These are phyloP conservation scores for Pseudogymnoascus pannorum DNA, from an alignment of 2,329 filamentous ascomycete species.

Conservation along the genomic window DNA sequence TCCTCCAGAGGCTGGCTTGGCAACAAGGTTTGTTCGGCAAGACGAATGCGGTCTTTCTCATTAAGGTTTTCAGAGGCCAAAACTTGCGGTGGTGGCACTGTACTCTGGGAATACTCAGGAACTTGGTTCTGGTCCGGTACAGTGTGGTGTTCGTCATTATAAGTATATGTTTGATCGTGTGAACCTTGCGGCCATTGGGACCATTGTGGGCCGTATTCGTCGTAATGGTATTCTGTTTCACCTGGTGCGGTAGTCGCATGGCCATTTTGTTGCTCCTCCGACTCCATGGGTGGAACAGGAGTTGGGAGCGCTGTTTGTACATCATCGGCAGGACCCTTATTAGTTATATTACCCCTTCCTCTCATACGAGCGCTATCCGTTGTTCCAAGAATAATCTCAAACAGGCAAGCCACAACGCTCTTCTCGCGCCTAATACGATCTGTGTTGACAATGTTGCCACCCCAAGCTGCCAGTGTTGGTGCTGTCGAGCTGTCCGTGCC, in stretches of 20 bases:
- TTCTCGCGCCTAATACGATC: conserved; percentile 81
- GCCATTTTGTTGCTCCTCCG: conserved; percentile 28
- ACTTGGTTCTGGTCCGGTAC: conserved; percentile 29
- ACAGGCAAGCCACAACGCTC: conserved; percentile 78
- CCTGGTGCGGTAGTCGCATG: conserved; percentile 3
- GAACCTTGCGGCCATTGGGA: background rate
- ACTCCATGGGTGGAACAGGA: conserved; percentile 22
- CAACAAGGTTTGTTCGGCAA: conserved; percentile 69
- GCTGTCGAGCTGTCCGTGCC: conserved; percentile 33
- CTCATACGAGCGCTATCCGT: conserved; percentile 53
- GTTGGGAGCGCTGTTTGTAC: conserved; percentile 13
- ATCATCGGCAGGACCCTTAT: background rate
- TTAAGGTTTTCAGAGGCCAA: conserved; percentile 55
- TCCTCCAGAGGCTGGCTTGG: conserved; percentile 63
- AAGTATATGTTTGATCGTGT: conserved; percentile 23
- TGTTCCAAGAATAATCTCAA: conserved; percentile 84
- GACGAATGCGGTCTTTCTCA: conserved; percentile 75
- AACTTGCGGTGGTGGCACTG: conserved; percentile 53
- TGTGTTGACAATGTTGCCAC: conserved; percentile 75
- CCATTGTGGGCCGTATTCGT: background rate
- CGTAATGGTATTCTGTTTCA: conserved; percentile 6
- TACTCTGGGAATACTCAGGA: conserved; percentile 36
- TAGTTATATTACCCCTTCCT: conserved; percentile 20
- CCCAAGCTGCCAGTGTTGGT: conserved; percentile 46
- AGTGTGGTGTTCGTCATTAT: conserved; percentile 23